Base-by-base conservation (phyloP, 257 asterid genomes). In the Forsythia suspensa region DNA sequence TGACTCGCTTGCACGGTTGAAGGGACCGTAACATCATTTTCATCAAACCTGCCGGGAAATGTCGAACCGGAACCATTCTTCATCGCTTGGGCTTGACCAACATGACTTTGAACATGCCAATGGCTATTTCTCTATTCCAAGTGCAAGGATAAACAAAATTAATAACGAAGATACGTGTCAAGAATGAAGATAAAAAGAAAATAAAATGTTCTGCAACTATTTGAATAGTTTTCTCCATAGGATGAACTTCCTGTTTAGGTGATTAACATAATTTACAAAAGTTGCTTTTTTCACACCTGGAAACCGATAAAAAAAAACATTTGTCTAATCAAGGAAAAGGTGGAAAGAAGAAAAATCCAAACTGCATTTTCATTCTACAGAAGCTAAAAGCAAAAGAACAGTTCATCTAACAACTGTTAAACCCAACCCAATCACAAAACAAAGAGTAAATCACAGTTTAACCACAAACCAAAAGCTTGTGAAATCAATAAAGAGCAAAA, bases 41-140 rank as follows among this genome's bases (percentile, higher is more conserved):
- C 98, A 72, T 89, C 96, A 52, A 88, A 88, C 81, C 89, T 80
- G 52, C 86, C 90, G 38, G 90, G 89, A 80, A 86, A 85, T 46
- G 90, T 67, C 13, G 92, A 78, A 79, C 81, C 85, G 36, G 90
- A 82, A 68, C 89, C 88, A 80, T 83, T 89, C 84, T 90, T 93
- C 57, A 88, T 55, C 76, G 80, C 79, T 76, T 85, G 97, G 36
- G 94, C 82, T 73, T 88, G 92, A 59, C 87, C 88, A 24, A 74
- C 84, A 48, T 90, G 86, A 82, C 82, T 82, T 80, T 86, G 97
- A 61, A 85, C 77, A 15, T 88, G 95, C 99, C 99, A 96, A 42
- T 94, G 98, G 84, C 92, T 94, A 84, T 92, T 96, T 85, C 97
- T 92, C 99, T 94, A 80, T 76, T 70, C 61, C 84, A 83, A 74